Base-by-base conservation (phyloP, 192 early-diverging fungal genomes). In the Coemansia sp. region DNA sequence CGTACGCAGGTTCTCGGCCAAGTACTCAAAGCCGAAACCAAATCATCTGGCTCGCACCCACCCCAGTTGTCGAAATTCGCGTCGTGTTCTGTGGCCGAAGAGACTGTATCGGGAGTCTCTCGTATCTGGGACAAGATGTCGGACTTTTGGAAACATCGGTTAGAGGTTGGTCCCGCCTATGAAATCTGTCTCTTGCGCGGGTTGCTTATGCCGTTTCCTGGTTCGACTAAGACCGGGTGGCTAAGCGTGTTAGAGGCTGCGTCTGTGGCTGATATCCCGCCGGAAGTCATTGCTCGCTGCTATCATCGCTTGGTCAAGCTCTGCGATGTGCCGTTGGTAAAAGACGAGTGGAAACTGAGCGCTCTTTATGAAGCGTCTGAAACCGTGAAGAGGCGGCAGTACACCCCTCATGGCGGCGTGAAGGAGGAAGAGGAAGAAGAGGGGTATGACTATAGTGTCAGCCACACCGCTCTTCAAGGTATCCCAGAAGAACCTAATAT, bases 1-100 rank as follows among this genome's bases (percentile, higher is more conserved):
- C 81, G 73, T 11, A 52, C 67, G 27, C 81, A 83, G 53, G 76
- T 83, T n/a, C 62, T 82, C 15, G 53, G 39, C 57, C 80, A 78
- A 31, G 40, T 74, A 4, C 52, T 68, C 4, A 29, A 41, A 1
- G 43, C 69, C 4, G 55, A 7, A 8, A 18, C 36, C 22, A 12
- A 36, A 31, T 15, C 57, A 22, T 8, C 18, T 10, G 61, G 38
- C 29, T 53, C 24, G 38, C 38, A 34, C 0, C 67, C 13, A 13
- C 66, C 61, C 18, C 72, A 65, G 3, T 29, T 83, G 24, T 78
- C 81, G 0, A 63, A 44, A 12, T 75, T 83, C 58, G 75, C 63
- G 0, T 83, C 81, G 10, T 31, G 62, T 10, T 75, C 76, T 0
- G 67, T 83, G 3, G 81, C 81, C 6, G 66, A 73, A 13, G 76